phyloP scores from a whole-genome alignment of 2,329 filamentous ascomycete genomes.

The Diaporthe velutina region DNA sequence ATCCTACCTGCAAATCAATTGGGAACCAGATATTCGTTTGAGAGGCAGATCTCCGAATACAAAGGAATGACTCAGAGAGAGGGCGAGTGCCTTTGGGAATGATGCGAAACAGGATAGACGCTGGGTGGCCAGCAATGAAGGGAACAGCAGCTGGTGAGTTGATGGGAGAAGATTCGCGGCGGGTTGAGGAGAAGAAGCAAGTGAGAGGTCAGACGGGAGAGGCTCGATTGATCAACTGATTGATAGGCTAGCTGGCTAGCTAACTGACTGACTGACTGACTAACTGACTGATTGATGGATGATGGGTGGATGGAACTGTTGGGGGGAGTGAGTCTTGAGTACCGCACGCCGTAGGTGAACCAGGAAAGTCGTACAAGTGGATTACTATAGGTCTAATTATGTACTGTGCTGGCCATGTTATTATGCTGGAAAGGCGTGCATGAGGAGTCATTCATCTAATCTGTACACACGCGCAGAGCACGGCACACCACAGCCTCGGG shows the following conservation, averaged over 20 bases:
- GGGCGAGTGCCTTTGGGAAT: constrained; percentile 34
- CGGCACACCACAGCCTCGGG: background rate
- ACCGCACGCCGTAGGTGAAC: background rate
- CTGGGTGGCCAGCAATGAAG: constrained; percentile 1
- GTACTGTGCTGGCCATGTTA: background rate
- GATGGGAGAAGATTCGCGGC: constrained; percentile 38
- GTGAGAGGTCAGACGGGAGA: constrained; percentile 16
- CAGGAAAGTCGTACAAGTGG: background rate
- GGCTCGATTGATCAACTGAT: constrained; percentile 26
- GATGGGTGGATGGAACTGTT: constrained; percentile 2
- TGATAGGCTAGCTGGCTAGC: background rate
- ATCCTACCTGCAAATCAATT: constrained; percentile 26
- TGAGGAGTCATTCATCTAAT: constrained; percentile 13
- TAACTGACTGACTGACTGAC: background rate
- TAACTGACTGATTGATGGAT: background rate
- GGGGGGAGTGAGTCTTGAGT: background rate
- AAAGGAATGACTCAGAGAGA: constrained; percentile 48
- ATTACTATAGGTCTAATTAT: background rate
- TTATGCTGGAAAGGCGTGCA: background rate
- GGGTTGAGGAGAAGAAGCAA: constrained; percentile 22
- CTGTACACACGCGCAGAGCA: background rate
- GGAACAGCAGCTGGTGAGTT: constrained; percentile 12
- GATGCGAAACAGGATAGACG: background rate
- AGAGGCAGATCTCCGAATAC: constrained; percentile 43
- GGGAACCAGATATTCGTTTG: background rate